Conservation (phyloP, 768 basidiomycete genomes). For the Rubroboletus satanas region DNA sequence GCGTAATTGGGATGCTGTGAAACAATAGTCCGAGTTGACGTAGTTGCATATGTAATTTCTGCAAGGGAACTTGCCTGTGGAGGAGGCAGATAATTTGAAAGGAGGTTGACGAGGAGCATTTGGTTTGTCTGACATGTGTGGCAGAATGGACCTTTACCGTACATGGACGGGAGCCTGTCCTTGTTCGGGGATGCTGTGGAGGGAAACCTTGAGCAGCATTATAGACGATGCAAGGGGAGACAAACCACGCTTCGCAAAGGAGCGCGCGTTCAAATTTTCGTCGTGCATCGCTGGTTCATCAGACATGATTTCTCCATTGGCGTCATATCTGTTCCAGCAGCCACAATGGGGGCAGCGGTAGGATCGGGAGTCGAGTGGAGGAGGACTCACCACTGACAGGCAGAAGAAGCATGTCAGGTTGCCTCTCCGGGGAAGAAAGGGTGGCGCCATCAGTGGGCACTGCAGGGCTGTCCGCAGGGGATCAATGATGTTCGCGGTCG, state of each 20-base stretch:
- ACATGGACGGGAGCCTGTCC: constrained; percentile 62
- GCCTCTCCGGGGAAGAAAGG: constrained; percentile 52
- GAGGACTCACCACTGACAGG: constrained; percentile 40
- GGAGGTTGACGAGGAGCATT: constrained; percentile 76
- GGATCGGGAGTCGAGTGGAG: constrained; percentile 47
- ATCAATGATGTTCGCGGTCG: background rate
- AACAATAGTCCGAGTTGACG: background rate
- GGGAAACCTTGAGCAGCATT: background rate
- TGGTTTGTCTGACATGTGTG: constrained; percentile 92
- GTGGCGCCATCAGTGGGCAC: constrained; percentile 14
- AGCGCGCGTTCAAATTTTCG: constrained; percentile 60
- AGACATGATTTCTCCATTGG: constrained; percentile 71
- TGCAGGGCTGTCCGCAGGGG: background rate
- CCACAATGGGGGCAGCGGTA: constrained; percentile 66
- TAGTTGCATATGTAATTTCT: background rate
- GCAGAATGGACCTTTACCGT: constrained; percentile 67
- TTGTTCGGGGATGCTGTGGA: constrained; percentile 61
- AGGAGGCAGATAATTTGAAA: constrained; percentile 85
- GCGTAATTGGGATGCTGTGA: constrained; percentile 72
- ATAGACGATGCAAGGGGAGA: background rate
- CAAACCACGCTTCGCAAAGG: constrained; percentile 73
- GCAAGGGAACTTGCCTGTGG: constrained; percentile 51
- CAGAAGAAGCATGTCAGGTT: constrained; percentile 70
- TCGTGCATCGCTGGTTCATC: constrained; percentile 90
- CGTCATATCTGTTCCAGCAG: constrained; percentile 74